A percentile compares a stretch with the other conserved stretches of the same genome.
phyloP scores from a whole-genome alignment of 1,284 basidiomycete species.

The Irpex sp. region DNA sequence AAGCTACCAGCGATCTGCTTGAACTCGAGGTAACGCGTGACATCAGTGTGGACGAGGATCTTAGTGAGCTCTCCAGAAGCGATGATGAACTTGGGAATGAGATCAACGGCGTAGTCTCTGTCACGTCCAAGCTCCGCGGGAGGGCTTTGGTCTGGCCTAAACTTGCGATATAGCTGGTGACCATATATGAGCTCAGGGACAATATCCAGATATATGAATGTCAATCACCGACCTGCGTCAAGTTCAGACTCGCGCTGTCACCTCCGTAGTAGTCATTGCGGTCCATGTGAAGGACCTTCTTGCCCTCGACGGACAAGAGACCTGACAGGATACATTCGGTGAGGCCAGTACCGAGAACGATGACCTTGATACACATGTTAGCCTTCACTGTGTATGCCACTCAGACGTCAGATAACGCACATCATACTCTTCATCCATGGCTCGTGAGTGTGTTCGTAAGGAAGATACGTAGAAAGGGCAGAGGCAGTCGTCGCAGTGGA shows the following conservation, averaged over 20 bases:
- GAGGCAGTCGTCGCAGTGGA: not conserved
- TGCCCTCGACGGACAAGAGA: conserved; percentile 95
- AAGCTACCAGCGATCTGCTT: conserved; percentile 99
- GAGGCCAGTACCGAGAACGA: conserved; percentile 94
- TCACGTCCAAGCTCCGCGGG: conserved; percentile 86
- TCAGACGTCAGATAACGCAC: conserved; percentile 38
- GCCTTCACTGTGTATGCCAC: conserved; percentile 1
- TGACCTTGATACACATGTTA: conserved; percentile 52
- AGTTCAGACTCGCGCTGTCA: conserved; percentile 94
- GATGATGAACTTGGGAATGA: conserved; percentile 97
- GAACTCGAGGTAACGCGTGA: conserved; percentile 98
- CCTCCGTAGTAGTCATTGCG: conserved; percentile 99
- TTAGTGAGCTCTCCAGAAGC: conserved; percentile 97
- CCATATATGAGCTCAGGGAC: not conserved
- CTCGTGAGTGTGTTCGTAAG: conserved; percentile 17
- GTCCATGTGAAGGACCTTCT: conserved; percentile 99
- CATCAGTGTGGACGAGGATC: conserved; percentile 99
- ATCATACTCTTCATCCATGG: conserved; percentile 90
- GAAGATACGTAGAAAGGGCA: not conserved
- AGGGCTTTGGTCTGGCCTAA: conserved; percentile 71
- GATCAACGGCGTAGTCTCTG: conserved; percentile 94
- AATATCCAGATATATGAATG: conserved; percentile 5
- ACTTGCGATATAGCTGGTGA: conserved; percentile 90
- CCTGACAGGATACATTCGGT: conserved; percentile 99
- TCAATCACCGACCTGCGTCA: conserved; percentile 77